Evolutionary conservation across 2,329 filamentous ascomycete species (phyloP), one percentile per base, ranked within the genome.

Genomic region (Epichloe bromicola): DNA sequence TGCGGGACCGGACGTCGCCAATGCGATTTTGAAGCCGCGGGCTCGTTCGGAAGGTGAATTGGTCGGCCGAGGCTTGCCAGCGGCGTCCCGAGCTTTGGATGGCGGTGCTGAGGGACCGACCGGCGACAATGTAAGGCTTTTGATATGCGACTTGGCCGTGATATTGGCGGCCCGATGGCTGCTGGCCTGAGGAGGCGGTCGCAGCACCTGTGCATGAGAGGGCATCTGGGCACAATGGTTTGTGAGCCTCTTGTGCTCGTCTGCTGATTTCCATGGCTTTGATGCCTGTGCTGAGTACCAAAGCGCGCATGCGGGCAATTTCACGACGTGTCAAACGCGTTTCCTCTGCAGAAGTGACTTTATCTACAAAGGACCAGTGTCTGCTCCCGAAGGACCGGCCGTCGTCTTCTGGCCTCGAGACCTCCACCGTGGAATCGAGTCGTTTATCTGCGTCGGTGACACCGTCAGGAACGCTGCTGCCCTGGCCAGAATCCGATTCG

Each of bases 241-340:
- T 63, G 46, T 66, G 67, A 10, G 65, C 62, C 37, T 74, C 72
- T 43, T 82, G 68, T 4, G 85, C 82, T 45, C 84, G 79, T 4
- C 82, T 77, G 30, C 75, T 74, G 50, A 96, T 86, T 61, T 93
- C 87, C 60, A 82, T 82, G 0, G 91, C 90, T 68, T 94, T 95
- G 61, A 96, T 83, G n/a, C 89, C 90, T 0, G 88, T 88, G 55
- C 83, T 86, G 20, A 95, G 73, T 40, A 95, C 78, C 8, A 94
- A 73, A 1, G 88, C 79, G 52, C 82, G 78, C 2, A 90, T 75
- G n/a, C 88, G 82, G 15, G 86, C 85, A 49, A 95, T 77, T 58
- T 96, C 91, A n/a, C 79, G 79, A 58, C 77, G 80, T 10, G 75
- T 82, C 33, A 86, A 57, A 23, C 58, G 60, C 17, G 56, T 53